Evolutionary conservation across 2,329 filamentous ascomycete genomes (phyloP).

Genomic region (Penicillium vulpinum): DNA sequence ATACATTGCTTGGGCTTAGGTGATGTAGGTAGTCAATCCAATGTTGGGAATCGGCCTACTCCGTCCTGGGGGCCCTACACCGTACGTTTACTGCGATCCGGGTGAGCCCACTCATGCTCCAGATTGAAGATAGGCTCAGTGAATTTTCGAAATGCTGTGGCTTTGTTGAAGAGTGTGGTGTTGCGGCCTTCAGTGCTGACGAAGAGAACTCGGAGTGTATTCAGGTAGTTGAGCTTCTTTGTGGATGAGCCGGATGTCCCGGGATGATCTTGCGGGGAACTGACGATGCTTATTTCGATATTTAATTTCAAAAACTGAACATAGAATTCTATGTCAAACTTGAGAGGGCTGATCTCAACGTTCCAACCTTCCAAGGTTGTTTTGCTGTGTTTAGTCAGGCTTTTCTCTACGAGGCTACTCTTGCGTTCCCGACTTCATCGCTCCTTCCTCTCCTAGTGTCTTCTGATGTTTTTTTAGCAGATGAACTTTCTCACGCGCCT

Average conservation of each 20-base stretch:
- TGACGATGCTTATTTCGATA: too few relatives aligned
- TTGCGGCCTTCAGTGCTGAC: slow-evolving; percentile 19
- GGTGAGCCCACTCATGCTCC: slow-evolving; percentile 25
- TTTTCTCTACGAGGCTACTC: not conserved
- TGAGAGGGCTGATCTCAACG: not conserved
- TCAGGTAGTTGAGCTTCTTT: slow-evolving; percentile 22
- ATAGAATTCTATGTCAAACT: too few relatives aligned
- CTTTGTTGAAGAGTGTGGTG: slow-evolving; percentile 29
- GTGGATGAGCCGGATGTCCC: not conserved
- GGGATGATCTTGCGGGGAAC: not conserved
- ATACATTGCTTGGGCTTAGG: slow-evolving; percentile 48
- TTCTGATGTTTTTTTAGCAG: too few relatives aligned
- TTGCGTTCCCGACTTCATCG: not conserved
- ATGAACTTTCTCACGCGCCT: not conserved
- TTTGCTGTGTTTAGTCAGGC: not conserved
- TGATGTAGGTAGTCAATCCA: slow-evolving; percentile 43
- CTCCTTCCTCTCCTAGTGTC: too few relatives aligned
- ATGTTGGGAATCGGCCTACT: slow-evolving; percentile 42
- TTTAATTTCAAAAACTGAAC: not conserved
- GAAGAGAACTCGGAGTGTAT: slow-evolving; percentile 19
- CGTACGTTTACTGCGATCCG: slow-evolving; percentile 27
- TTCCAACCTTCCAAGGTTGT: too few relatives aligned
- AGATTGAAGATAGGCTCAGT: slow-evolving; percentile 24
- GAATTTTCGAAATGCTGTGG: slow-evolving; percentile 22
- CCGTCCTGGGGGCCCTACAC: slow-evolving; percentile 45